Evolutionary conservation across 1,139 yeast genomes (phyloP), one percentile per base, ranked within the genome.

Genomic region (Kluyveromyces sp.): DNA sequence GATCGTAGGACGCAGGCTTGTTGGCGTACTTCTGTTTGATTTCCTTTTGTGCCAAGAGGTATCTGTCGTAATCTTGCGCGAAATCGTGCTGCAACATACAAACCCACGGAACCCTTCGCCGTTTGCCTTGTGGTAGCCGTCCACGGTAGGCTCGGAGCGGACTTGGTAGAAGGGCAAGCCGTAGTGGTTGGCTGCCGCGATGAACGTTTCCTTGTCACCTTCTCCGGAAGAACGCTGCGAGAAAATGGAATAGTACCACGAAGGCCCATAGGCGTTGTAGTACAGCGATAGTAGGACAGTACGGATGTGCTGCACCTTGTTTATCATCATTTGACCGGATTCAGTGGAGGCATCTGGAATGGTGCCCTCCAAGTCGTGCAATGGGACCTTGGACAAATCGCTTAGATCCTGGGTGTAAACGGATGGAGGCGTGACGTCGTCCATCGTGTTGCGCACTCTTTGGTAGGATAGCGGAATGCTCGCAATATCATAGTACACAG

Each of bases 161-260:
- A 85, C 88, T 63, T 83, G 90, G 59, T 86, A 84, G 53, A 70
- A 82, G 1, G 77, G 71, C 43, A 79, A 75, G 6, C 70, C 67
- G 46, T 83, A 66, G 2, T 83, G 86, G 40, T 75, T 75, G 0
- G 94, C 82, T 0, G 92, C 90, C 0, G 95, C 90, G 46, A 85
- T 69, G 59, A 85, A 88, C 0, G 96, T 86, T 61, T 88, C 96
- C 62, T 87, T 88, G 63, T 88, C 96, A 51, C 96, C 96, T 67
- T 86, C 95, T 39, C 96, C 96, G 48, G 81, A 84, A 0, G 86
- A 79, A 10, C 90, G 90, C 66, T 87, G 95, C 0, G 92, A 81
- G 46, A 88, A 76, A 41, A 88, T 72, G n/a, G 94, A 94, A 64
- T 87, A 88, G 60, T 76, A 88, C 67, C 80, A 79, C 21, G 75